Base-by-base conservation (phyloP, 2,329 filamentous ascomycete genomes). In the Venturia carpophila region DNA sequence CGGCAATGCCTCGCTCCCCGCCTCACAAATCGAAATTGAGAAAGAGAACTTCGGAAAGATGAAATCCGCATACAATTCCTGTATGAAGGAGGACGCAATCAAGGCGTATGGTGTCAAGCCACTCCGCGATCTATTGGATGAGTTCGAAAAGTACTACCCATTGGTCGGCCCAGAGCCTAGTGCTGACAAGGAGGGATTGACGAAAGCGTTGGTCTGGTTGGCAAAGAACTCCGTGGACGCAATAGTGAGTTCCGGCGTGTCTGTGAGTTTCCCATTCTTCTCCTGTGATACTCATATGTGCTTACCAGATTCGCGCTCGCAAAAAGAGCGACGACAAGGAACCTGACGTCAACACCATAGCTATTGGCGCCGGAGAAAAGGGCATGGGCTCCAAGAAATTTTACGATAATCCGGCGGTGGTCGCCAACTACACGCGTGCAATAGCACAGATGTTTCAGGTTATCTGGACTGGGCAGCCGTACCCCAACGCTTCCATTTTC, bases 31-130 rank as follows among this genome's bases (percentile, higher is more conserved):
- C 15, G 42, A 27, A 7, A 30, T 60, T 24, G 84, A 87, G 66
- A 78, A 84, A 70, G 74, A 82, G 39, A 91, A 89, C 71, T 90
- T 90, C 70, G 75, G 83, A 67, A 87, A 87, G 73, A 76, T 91
- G 71, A 83, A 87, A 72, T 75, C 80, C 58, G 83, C 81, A 0
- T 91, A 90, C 70, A 76, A 84, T 67, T 82, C 87, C 42, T 91
- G 88, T 71, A 81, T 88, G 73, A 79, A 90, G 69, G 82, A 87
- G 71, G 77, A 81, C 9, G 74, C 76, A 11, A 81, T 89, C 62
- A 80, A 82, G 68, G 74, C 80, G 55, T 71, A 79, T 13, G 87
- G 86, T 1, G 75, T 82, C 6, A 72, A 79, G 66, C 87, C 87
- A 2, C 73, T 91, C 49, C 72, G 79, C 21, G 73, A 80, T 5